Percentiles rank a stretch among this genome's conserved stretches.
These are phyloP conservation scores for Fraxinus nigra DNA, from an alignment of 305 asterid genomes.

Conservation along the genomic window DNA sequence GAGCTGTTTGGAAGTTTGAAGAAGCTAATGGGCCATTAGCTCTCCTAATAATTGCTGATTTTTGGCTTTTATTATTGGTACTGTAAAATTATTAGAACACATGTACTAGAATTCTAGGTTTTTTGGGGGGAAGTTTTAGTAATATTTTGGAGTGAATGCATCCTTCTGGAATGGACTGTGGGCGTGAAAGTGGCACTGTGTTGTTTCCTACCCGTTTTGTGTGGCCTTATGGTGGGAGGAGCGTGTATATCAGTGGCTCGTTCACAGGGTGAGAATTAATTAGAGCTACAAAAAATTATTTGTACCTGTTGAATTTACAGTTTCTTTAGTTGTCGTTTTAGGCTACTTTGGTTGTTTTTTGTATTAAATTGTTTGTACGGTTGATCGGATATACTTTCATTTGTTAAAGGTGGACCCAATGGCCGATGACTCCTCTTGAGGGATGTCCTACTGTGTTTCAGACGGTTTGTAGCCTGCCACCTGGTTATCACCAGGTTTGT, in stretches of 20 bases:
- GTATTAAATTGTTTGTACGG: slow-evolving; percentile 3
- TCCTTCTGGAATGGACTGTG: slow-evolving; percentile 60
- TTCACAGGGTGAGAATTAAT: slow-evolving; percentile 76
- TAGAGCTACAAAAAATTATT: not conserved
- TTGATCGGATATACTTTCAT: not conserved
- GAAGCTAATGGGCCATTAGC: slow-evolving; percentile 18
- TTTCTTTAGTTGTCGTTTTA: not conserved
- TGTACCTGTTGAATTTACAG: not conserved
- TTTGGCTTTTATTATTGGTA: not conserved
- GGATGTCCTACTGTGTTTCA: slow-evolving; percentile 97
- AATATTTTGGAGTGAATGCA: slow-evolving; percentile 42
- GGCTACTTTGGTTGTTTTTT: not conserved
- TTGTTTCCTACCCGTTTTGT: slow-evolving; percentile 75
- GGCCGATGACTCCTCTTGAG: slow-evolving; percentile 95
- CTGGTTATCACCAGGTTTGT: slow-evolving; percentile 90
- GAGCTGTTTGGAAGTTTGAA: slow-evolving; percentile 9
- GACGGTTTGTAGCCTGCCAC: slow-evolving; percentile 76
- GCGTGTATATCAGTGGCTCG: slow-evolving; percentile 76
- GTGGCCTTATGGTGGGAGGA: slow-evolving; percentile 95
- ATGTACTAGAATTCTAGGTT: slow-evolving; percentile 31
- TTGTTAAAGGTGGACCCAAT: slow-evolving; percentile 73
- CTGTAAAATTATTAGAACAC: slow-evolving; percentile 19
- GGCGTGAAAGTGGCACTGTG: slow-evolving; percentile 56
- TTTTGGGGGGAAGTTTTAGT: slow-evolving; percentile 26
- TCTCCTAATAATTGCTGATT: slow-evolving; percentile 26